phyloP scores from a whole-genome alignment of 441 rosid species.

The Metrosideros polymorpha region DNA sequence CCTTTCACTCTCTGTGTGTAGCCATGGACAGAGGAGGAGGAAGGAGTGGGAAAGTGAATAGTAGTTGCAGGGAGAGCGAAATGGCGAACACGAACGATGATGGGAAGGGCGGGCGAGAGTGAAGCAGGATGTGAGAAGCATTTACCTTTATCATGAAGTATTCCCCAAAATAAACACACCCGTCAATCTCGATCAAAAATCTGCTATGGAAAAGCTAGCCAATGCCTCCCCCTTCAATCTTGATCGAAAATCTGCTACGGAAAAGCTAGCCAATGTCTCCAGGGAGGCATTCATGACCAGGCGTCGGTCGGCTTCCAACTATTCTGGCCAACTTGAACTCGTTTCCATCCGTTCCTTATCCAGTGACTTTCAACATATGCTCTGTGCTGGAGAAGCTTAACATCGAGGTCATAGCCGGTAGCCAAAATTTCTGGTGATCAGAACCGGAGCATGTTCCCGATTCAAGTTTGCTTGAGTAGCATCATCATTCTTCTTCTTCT shows the following conservation, averaged over 20 bases:
- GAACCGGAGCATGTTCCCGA: not conserved
- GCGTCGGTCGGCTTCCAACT: not conserved
- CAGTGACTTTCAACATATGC: not conserved
- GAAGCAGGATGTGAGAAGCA: not conserved
- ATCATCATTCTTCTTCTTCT: not conserved
- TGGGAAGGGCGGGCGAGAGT: not conserved
- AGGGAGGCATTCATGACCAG: not conserved
- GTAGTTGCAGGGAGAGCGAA: too few species aligned
- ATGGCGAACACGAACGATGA: not conserved
- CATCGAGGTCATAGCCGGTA: not conserved
- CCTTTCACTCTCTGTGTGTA: too few species aligned
- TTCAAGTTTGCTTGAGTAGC: not conserved
- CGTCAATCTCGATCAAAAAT: too few species aligned
- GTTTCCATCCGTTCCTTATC: not conserved
- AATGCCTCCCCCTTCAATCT: not conserved
- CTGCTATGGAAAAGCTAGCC: not conserved
- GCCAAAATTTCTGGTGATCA: not conserved
- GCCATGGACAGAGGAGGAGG: too few species aligned
- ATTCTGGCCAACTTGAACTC: not conserved
- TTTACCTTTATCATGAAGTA: not conserved
- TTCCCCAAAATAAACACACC: too few species aligned
- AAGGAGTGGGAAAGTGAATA: too few species aligned
- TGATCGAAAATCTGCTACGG: not conserved
- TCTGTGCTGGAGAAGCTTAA: not conserved
- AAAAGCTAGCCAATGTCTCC: not conserved